These are phyloP conservation scores for Inonotus obliquus DNA, from an alignment of 1,284 basidiomycete genomes.

Conservation along the genomic window DNA sequence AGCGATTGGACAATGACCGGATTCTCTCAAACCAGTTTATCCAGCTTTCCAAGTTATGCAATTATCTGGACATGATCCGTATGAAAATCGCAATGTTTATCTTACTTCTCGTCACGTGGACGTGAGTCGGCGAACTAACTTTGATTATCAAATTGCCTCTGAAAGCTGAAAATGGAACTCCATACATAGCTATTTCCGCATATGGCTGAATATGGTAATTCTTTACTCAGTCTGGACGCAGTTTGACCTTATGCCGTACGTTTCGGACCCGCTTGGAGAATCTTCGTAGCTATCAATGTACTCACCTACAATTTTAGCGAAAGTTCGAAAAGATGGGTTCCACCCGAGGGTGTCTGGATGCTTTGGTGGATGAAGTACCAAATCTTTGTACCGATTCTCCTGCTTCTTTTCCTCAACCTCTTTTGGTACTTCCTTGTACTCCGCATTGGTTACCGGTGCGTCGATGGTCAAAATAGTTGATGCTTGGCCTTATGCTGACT, in stretches of 20 bases:
- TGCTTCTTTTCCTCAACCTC: slow-evolving; percentile 80
- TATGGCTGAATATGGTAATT: slow-evolving; percentile 87
- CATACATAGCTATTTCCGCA: slow-evolving; percentile 84
- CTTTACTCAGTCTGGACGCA: slow-evolving; percentile 86
- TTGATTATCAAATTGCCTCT: not conserved
- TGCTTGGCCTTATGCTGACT: not conserved
- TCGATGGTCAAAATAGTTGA: not conserved
- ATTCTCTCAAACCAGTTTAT: slow-evolving; percentile 2
- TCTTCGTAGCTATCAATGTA: not conserved
- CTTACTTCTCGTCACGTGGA: slow-evolving; percentile 75
- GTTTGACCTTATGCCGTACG: slow-evolving; percentile 78
- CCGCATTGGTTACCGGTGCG: slow-evolving; percentile 58
- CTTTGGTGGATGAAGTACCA: slow-evolving; percentile 79
- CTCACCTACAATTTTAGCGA: slow-evolving; percentile 37
- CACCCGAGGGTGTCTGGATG: slow-evolving; percentile 67
- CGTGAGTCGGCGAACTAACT: slow-evolving; percentile 46
- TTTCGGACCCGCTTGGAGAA: slow-evolving; percentile 20
- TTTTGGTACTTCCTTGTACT: slow-evolving; percentile 89
- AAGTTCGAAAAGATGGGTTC: slow-evolving; percentile 54
- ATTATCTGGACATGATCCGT: slow-evolving; percentile 72
- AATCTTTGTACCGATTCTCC: slow-evolving; percentile 69
- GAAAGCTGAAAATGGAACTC: slow-evolving; percentile 9
- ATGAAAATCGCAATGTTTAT: slow-evolving; percentile 66
- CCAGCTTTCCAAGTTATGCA: slow-evolving; percentile 80
- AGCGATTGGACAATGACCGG: not conserved